Percentiles rank a stretch among this genome's conserved stretches.
These are phyloP conservation scores for Crucihimalaya himalaica DNA, from an alignment of 345 rosid species.

Conservation along the genomic window DNA sequence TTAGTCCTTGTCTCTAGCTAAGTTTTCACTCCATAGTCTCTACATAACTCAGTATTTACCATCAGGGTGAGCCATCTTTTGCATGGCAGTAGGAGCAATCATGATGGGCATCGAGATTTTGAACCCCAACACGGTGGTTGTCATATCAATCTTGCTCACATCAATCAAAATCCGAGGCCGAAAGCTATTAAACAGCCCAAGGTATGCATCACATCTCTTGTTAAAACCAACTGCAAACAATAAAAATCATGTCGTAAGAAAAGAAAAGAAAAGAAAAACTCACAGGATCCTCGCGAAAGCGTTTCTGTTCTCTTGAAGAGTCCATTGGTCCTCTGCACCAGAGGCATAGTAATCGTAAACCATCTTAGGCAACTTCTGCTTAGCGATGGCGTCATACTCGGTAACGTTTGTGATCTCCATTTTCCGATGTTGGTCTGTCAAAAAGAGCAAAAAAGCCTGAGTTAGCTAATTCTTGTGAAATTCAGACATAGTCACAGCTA, in stretches of 20 bases:
- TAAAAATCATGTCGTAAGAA: background rate
- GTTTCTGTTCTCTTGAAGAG: slow-evolving; percentile 63
- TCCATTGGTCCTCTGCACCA: slow-evolving; percentile 85
- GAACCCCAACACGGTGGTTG: slow-evolving; percentile 71
- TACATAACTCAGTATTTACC: slow-evolving; percentile 44
- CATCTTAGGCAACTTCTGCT: slow-evolving; percentile 76
- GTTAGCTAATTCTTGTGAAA: slow-evolving; percentile 1
- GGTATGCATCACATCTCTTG: slow-evolving; percentile 16
- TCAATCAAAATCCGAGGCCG: slow-evolving; percentile 88
- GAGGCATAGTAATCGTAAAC: slow-evolving; percentile 79
- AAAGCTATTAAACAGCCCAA: slow-evolving; percentile 46
- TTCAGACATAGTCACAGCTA: background rate
- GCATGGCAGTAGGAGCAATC: slow-evolving; percentile 92
- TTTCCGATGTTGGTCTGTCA: slow-evolving; percentile 20
- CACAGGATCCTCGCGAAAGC: slow-evolving; percentile 77
- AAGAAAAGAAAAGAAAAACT: slow-evolving; percentile 24
- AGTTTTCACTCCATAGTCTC: background rate
- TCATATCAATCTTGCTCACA: slow-evolving; percentile 79
- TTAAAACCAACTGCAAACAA: background rate
- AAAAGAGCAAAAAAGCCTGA: background rate
- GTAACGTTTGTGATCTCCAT: slow-evolving; percentile 77
- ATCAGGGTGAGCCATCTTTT: slow-evolving; percentile 96
- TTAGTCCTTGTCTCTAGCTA: background rate
- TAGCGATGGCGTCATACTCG: slow-evolving; percentile 73
- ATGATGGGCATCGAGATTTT: slow-evolving; percentile 90